Conservation (phyloP, 2,329 filamentous ascomycete genomes). For the Pseudocercospora macadamiae region DNA sequence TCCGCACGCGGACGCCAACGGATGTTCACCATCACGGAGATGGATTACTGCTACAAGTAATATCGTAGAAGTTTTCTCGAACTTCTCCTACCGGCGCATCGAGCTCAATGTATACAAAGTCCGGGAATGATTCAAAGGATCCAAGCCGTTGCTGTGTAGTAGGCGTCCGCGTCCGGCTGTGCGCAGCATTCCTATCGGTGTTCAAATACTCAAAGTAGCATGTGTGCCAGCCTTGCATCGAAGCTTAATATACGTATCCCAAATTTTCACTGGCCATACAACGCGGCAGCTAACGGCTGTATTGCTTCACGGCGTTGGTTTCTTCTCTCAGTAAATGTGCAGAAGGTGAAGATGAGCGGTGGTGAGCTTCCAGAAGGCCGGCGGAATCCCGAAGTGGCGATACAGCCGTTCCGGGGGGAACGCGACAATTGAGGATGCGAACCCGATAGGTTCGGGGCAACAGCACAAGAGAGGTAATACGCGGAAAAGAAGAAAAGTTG, state of each 20-base stretch:
- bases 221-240: neutral
- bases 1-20: neutral
- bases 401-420: neutral
- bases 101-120: neutral
- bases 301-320: conserved; percentile 4
- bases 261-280: neutral
- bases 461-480: neutral
- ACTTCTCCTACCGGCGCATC: too few relatives aligned
- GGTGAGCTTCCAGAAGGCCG: neutral
- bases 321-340: conserved; percentile 4
- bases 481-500: neutral
- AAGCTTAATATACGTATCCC: neutral
- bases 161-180: neutral
- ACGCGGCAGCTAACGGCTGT: conserved; percentile 4
- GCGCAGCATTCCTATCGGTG: neutral
- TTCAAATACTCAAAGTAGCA: neutral
- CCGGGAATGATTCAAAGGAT: neutral
- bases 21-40: neutral
- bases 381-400: neutral
- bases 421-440: neutral
- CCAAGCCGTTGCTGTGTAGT: neutral
- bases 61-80: neutral
- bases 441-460: conserved; percentile 2
- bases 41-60: conserved; percentile 1
- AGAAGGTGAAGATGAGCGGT: neutral